phyloP scores from a whole-genome alignment of 805 yeast species.

The Blastobotrys terrestris region DNA sequence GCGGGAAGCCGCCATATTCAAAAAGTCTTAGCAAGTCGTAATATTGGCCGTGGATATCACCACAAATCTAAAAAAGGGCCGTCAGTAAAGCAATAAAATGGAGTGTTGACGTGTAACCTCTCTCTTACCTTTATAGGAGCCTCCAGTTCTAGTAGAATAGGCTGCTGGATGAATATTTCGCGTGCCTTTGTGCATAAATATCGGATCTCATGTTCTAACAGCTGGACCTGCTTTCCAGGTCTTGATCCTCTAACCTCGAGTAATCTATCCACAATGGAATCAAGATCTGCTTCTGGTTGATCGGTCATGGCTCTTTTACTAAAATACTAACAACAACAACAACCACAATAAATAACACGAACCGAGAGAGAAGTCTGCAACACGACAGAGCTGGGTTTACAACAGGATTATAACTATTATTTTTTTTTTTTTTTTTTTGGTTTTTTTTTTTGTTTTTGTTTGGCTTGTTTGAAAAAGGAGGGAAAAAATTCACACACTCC shows the following conservation, averaged over 20 bases:
- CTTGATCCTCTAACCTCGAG: slow-evolving; percentile 97
- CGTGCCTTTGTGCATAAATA: slow-evolving; percentile 96
- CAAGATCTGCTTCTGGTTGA: slow-evolving; percentile 81
- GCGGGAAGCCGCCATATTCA: slow-evolving; percentile 99
- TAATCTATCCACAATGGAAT: slow-evolving; percentile 92
- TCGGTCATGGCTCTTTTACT: slow-evolving; percentile 28
- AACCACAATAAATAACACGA: neutral
- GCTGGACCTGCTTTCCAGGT: slow-evolving; percentile 94
- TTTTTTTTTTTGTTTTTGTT: neutral
- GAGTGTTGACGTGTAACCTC: neutral
- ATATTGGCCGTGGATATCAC: slow-evolving; percentile 98
- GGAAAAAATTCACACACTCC: neutral
- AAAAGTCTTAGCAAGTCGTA: slow-evolving; percentile 91
- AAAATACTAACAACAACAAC: neutral
- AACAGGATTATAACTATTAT: neutral
- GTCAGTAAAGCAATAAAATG: no score
- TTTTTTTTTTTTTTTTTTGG: neutral
- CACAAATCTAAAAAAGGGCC: slow-evolving; percentile 67
- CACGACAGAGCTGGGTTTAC: neutral
- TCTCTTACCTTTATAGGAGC: slow-evolving; percentile 79
- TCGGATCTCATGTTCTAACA: slow-evolving; percentile 90
- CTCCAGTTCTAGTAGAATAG: slow-evolving; percentile 88
- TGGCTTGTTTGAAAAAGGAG: neutral
- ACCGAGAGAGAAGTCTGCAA: neutral
- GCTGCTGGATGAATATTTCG: slow-evolving; percentile 96